These are phyloP conservation scores for Cardamine chenopodiifolia DNA, from an alignment of 345 rosid species.

Conservation along the genomic window DNA sequence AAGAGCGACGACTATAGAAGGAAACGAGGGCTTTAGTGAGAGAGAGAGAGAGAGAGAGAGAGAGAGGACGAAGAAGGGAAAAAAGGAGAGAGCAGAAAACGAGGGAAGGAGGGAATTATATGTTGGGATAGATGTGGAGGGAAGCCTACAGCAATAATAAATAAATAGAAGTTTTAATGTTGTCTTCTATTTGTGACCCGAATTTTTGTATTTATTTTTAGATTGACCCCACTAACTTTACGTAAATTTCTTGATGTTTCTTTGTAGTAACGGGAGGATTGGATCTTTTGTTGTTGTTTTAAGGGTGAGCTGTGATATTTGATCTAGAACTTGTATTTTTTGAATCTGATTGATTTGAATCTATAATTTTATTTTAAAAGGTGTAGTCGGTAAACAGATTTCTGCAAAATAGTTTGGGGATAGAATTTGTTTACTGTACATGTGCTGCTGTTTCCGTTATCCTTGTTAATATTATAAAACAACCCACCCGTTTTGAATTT, in stretches of 20 bases:
- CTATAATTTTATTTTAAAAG: background rate
- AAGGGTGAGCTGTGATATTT: background rate
- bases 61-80: constrained; percentile 9
- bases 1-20: constrained; percentile 20
- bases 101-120: constrained; percentile 76
- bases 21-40: constrained; percentile 36
- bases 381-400: constrained; percentile 38
- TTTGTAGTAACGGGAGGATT: constrained; percentile 19
- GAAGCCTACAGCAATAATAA: constrained; percentile 44
- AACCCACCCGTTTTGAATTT: background rate
- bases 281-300: background rate
- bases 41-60: constrained; percentile 3
- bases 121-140: constrained; percentile 78
- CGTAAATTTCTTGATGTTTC: background rate
- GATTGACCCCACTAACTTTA: constrained; percentile 40
- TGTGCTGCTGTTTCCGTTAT: constrained; percentile 44
- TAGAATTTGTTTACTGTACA: constrained; percentile 23
- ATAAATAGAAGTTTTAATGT: background rate
- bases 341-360: constrained; percentile 24
- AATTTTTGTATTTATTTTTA: constrained; percentile 9
- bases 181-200: constrained; percentile 37
- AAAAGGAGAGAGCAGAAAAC: constrained; percentile 54
- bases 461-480: constrained; percentile 9
- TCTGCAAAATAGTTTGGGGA: constrained; percentile 34
- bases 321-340: constrained; percentile 14